phyloP scores from a whole-genome alignment of 495 filamentous ascomycete species.

The Immersiella caudata region DNA sequence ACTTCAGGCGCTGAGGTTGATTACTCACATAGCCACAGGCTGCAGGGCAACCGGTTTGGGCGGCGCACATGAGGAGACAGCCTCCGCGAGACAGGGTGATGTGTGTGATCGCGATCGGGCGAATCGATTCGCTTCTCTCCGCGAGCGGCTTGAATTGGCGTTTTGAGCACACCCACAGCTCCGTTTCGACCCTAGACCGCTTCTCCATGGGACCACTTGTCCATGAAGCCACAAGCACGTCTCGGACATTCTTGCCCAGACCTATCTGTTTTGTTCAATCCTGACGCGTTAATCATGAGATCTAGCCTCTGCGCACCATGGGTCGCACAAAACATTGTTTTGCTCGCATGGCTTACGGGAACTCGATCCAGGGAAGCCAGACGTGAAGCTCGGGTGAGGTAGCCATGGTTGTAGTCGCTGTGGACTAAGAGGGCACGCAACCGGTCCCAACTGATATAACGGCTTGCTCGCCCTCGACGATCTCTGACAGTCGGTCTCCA shows the following conservation, averaged over 20 bases:
- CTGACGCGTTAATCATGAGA: not conserved
- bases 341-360: not conserved
- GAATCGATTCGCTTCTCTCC: not conserved
- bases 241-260: no score
- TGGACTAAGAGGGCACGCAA: not conserved
- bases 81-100: not conserved
- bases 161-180: no score
- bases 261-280: no score
- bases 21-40: not conserved
- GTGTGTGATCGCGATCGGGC: slow-evolving; percentile 7
- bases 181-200: no score
- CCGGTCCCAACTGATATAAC: not conserved
- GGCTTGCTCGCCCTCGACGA: not conserved
- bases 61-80: not conserved
- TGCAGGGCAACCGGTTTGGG: slow-evolving; percentile 2
- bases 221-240: no score
- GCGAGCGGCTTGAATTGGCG: no score
- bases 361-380: not conserved
- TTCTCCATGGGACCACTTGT: no score
- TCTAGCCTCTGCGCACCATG: not conserved
- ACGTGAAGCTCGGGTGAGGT: not conserved
- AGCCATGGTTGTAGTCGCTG: not conserved
- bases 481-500: not conserved
- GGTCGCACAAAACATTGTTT: not conserved
- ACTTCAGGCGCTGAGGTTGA: not conserved